Evolutionary conservation across 1,284 basidiomycete genomes (phyloP), one percentile per base, ranked within the genome.

Genomic region (Apiotrichum laibachii): DNA sequence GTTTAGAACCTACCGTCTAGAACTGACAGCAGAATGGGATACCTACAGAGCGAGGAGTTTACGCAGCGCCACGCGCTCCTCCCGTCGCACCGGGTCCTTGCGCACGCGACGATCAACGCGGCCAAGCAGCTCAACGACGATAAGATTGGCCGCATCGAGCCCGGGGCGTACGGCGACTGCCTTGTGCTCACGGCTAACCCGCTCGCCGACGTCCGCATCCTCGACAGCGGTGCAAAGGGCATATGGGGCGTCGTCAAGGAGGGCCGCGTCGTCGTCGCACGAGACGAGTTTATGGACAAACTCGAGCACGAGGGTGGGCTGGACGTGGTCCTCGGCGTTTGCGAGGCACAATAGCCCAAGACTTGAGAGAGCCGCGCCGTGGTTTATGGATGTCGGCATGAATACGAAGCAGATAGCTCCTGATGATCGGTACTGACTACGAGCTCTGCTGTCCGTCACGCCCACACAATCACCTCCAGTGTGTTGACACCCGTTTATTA

Each of bases 91-190:
- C 76, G 71, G 2, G 72, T 83, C 5, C 68, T 82, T 6, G 71
- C 73, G 35, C 82, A 82, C 49, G 82, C 82, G 0, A 82, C 81
- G 0, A 77, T 71, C 34, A 82, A 82, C 63, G 78, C 55, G 1
- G 80, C 80, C 43, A 77, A 76, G 56, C 71, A 80, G 70, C 68
- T 80, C 5, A 64, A 69, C 61, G 74, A 76, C 21, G 71, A 69
- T 37, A 70, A 77, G 60, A 72, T 82, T 10, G 80, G 81, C 3
- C 71, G 72, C 16, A 63, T 81, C 48, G 66, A 68, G 4, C 64
- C 71, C 0, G 81, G 72, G 39, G 80, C 72, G 18, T 77, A 77
- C 51, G 82, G 79, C 1, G 82, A 83, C 63, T 55, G 82, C 8
- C 65, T 83, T 16, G 57, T 83, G 11, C 69, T 83, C 52, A 67